A percentile compares a stretch with the other conserved stretches of the same genome.
Conservation (phyloP, 108 stramenopile species). For the Fragilaria radians region DNA sequence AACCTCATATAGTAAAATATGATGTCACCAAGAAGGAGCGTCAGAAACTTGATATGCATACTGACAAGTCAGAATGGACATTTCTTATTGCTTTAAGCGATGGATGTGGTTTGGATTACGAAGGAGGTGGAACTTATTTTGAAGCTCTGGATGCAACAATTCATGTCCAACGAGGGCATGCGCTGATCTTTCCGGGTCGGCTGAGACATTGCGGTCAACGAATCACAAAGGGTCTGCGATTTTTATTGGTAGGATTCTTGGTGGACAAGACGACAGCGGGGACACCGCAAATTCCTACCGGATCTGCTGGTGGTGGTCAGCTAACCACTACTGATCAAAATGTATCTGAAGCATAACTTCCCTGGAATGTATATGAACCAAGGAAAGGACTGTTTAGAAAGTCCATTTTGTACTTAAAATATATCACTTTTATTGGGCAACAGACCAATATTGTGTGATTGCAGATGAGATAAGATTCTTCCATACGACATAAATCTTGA, state of each 20-base stretch:
- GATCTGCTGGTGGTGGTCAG: too few relatives aligned
- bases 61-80: slow-evolving; percentile 71
- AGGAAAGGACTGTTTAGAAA: too few relatives aligned
- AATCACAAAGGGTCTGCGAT: slow-evolving; percentile 50
- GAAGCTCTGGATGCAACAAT: slow-evolving; percentile 57
- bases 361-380: too few relatives aligned
- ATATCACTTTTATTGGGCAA: too few relatives aligned
- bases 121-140: slow-evolving; percentile 72
- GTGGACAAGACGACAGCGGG: slow-evolving; percentile 36
- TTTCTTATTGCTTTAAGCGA: slow-evolving; percentile 67
- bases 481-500: too few relatives aligned
- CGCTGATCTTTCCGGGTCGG: slow-evolving; percentile 66
- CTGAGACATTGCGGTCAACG: slow-evolving; percentile 65
- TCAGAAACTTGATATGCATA: slow-evolving; percentile 76
- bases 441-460: too few relatives aligned
- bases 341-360: too few relatives aligned
- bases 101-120: slow-evolving; percentile 62
- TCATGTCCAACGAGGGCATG: slow-evolving; percentile 53
- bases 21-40: slow-evolving; percentile 59
- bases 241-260: slow-evolving; percentile 68
- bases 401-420: too few relatives aligned
- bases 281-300: too few relatives aligned
- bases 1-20: slow-evolving; percentile 78
- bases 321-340: too few relatives aligned
- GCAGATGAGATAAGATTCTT: too few relatives aligned